phyloP scores from a whole-genome alignment of 768 basidiomycete genomes.

The Tylopilus subfusipes region DNA sequence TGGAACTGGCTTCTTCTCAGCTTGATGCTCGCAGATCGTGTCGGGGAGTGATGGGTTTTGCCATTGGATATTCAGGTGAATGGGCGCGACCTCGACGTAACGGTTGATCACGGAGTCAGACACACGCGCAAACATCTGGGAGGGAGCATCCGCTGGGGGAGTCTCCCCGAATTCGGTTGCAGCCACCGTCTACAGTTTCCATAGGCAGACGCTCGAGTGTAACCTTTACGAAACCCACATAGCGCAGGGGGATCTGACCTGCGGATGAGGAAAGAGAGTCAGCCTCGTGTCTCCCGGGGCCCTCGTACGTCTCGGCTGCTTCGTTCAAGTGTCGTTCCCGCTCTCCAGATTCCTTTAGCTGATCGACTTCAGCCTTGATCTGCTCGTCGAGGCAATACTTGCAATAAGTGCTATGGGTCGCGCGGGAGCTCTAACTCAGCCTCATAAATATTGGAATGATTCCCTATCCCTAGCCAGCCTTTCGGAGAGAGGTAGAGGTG shows the following conservation, averaged over 20 bases:
- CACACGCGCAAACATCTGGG: too few species aligned
- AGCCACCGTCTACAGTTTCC: too few species aligned
- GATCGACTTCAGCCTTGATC: constrained; percentile 15
- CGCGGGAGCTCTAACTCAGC: constrained; percentile 52
- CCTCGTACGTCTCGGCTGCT: background rate
- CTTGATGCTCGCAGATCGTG: constrained; percentile 13
- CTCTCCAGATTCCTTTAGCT: constrained; percentile 13
- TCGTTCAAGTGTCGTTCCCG: constrained; percentile 11
- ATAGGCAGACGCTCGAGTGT: too few species aligned
- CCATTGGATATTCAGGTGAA: too few species aligned
- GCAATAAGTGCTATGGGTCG: constrained; percentile 36
- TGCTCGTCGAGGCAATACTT: constrained; percentile 36
- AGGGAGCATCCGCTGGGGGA: too few species aligned
- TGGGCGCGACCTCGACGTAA: too few species aligned
- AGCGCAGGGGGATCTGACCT: too few species aligned
- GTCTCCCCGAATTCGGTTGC: too few species aligned
- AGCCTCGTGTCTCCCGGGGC: background rate
- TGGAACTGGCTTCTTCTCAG: constrained; percentile 3
- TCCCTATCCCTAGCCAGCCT: constrained; percentile 38
- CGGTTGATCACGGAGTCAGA: too few species aligned
- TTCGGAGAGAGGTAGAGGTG: constrained; percentile 46
- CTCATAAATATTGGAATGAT: constrained; percentile 49
- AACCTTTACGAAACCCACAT: too few species aligned
- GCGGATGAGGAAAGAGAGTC: too few species aligned
- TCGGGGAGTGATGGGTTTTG: too few species aligned